These are phyloP conservation scores for Dothideomycetidae sp. DNA, from an alignment of 2,329 filamentous ascomycete genomes.

Conservation along the genomic window DNA sequence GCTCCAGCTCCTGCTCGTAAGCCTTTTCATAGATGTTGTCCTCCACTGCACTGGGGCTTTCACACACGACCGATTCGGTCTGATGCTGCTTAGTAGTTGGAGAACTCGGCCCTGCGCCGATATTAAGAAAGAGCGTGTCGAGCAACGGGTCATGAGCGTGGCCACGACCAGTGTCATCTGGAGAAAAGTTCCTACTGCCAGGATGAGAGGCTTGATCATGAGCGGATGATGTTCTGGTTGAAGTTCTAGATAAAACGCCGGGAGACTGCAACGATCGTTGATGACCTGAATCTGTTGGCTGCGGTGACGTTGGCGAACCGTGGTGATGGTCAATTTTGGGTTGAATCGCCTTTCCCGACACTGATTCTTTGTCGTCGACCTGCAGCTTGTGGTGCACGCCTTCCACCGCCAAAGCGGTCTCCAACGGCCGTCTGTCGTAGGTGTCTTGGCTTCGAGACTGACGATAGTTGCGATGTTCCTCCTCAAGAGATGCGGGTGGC, in stretches of 20 bases:
- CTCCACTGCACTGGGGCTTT: conserved; percentile 72
- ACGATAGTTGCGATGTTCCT: conserved; percentile 15
- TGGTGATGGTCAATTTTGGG: no score
- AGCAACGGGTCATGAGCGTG: conserved; percentile 51
- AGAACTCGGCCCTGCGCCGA: conserved; percentile 47
- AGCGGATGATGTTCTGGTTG: background rate
- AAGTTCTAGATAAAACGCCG: background rate
- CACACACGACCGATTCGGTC: conserved; percentile 47
- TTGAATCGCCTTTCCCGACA: conserved; percentile 2
- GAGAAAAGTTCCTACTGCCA: conserved; percentile 7
- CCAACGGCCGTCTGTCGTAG: conserved; percentile 36
- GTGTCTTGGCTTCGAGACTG: conserved; percentile 38
- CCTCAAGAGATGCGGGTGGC: conserved; percentile 40
- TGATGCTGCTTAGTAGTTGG: conserved; percentile 24
- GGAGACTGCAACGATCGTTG: background rate
- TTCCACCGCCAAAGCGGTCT: conserved; percentile 37
- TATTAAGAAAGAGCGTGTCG: conserved; percentile 57
- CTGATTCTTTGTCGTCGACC: conserved; percentile 12
- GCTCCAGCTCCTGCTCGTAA: conserved; percentile 67
- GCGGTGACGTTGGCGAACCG: background rate
- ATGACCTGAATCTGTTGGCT: background rate
- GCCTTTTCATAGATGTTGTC: conserved; percentile 81
- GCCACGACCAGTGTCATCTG: conserved; percentile 34
- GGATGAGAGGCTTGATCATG: background rate
- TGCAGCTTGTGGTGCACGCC: conserved; percentile 38